phyloP scores from a whole-genome alignment of 768 basidiomycete genomes.

The Tulasnella sp. region DNA sequence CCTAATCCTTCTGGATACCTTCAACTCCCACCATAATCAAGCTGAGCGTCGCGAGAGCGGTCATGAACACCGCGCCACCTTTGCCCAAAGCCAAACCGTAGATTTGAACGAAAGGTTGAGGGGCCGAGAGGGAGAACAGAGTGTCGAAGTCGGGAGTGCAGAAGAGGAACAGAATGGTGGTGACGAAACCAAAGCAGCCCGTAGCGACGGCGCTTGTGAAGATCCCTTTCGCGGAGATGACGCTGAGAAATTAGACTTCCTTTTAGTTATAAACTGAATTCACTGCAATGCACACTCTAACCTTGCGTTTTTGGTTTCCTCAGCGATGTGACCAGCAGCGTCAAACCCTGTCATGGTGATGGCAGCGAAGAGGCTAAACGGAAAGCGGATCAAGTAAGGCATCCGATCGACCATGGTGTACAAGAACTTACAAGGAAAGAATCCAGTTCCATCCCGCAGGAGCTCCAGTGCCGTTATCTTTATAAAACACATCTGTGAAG shows the following conservation, averaged over 20 bases:
- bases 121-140: conserved; percentile 70
- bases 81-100: conserved; percentile 80
- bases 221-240: conserved; percentile 79
- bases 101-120: conserved; percentile 87
- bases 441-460: conserved; percentile 89
- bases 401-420: neutral
- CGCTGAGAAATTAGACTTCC: conserved; percentile 40
- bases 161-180: conserved; percentile 77
- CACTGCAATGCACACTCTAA: conserved; percentile 28
- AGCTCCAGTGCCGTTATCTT: conserved; percentile 48
- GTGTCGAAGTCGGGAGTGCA: conserved; percentile 75
- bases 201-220: conserved; percentile 72
- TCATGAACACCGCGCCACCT: conserved; percentile 82
- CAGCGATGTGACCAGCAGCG: conserved; percentile 80
- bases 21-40: conserved; percentile 71
- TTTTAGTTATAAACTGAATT: neutral
- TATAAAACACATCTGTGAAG: neutral
- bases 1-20: neutral
- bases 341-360: conserved; percentile 90
- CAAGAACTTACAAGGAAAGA: conserved; percentile 64
- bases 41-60: conserved; percentile 75
- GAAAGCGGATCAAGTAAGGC: neutral
- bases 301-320: conserved; percentile 82
- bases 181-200: conserved; percentile 71
- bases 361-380: conserved; percentile 69